phyloP scores from a whole-genome alignment of 2,329 filamentous ascomycete species.

The Phialophora chinensis region DNA sequence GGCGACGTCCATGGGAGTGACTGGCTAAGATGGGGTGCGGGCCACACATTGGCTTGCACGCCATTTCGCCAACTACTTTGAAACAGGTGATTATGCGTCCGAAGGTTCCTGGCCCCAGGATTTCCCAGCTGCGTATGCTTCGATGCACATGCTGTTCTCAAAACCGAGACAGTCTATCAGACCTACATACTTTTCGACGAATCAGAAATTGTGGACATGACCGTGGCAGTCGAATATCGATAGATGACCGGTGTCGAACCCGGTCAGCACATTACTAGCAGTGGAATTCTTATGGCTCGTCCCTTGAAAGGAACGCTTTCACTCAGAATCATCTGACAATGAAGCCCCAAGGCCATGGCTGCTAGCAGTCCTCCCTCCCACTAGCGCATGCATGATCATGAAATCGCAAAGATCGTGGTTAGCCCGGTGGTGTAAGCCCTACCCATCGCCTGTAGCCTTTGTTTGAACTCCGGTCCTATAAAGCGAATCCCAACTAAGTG shows the following conservation, averaged over 20 bases:
- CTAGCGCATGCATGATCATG: not conserved
- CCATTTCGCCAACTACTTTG: not conserved
- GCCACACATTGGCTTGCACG: not conserved
- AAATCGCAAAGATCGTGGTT: not conserved
- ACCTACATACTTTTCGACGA: not conserved
- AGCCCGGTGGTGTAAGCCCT: not conserved
- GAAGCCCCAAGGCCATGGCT: not conserved
- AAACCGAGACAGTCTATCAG: not conserved
- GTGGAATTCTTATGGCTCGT: not conserved
- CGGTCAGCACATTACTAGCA: not conserved
- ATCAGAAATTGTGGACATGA: not conserved
- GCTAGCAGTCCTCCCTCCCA: not conserved
- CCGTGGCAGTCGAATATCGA: not conserved
- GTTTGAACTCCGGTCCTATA: not conserved
- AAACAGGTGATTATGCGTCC: not conserved
- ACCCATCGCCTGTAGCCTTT: not conserved
- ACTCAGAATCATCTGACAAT: not conserved
- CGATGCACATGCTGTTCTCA: not conserved
- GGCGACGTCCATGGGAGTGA: not conserved
- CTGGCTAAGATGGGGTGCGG: not conserved
- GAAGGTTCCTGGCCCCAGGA: not conserved
- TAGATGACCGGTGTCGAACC: not conserved
- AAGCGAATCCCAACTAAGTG: not conserved
- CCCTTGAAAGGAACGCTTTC: not conserved
- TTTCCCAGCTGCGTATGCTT: not conserved